A percentile compares a stretch with the other conserved stretches of the same genome.
Conservation (phyloP, 1,284 basidiomycete genomes). For the Pholiota adiposa region DNA sequence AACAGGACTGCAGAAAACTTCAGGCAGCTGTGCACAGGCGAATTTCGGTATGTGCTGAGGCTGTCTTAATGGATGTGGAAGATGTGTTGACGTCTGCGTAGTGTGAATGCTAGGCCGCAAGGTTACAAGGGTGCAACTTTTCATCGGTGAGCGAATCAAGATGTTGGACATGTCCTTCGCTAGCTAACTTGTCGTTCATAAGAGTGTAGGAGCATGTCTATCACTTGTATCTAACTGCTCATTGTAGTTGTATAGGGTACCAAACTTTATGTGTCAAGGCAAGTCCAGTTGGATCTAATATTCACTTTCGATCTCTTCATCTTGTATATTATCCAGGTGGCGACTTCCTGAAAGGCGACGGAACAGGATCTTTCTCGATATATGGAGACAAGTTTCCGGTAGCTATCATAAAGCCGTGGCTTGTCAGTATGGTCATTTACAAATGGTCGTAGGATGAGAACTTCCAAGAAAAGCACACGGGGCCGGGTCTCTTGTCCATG, state of each 20-base stretch:
- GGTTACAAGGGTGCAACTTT: slow-evolving; percentile 91
- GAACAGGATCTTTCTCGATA: slow-evolving; percentile 93
- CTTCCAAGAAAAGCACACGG: slow-evolving; percentile 89
- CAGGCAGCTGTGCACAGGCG: slow-evolving; percentile 94
- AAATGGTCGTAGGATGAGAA: slow-evolving; percentile 79
- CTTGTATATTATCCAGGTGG: slow-evolving; percentile 55
- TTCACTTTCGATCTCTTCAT: not conserved
- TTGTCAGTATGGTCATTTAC: not conserved
- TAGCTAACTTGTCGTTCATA: slow-evolving; percentile 35
- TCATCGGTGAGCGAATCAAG: slow-evolving; percentile 69
- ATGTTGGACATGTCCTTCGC: slow-evolving; percentile 10
- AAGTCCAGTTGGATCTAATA: slow-evolving; percentile 17
- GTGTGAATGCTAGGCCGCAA: slow-evolving; percentile 84
- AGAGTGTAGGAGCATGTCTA: slow-evolving; percentile 65
- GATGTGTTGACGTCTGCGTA: slow-evolving; percentile 32
- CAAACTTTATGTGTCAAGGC: slow-evolving; percentile 90
- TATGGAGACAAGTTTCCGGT: slow-evolving; percentile 94
- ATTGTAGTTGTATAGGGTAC: slow-evolving; percentile 50
- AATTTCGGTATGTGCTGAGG: slow-evolving; percentile 68
- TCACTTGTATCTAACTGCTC: slow-evolving; percentile 15
- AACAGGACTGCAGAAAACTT: slow-evolving; percentile 97
- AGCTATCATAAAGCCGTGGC: slow-evolving; percentile 24
- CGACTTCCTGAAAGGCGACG: slow-evolving; percentile 89
- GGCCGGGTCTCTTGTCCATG: slow-evolving; percentile 87
- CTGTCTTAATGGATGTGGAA: not conserved